Conservation (phyloP, 495 filamentous ascomycete genomes). For the Neurospora terricola region DNA sequence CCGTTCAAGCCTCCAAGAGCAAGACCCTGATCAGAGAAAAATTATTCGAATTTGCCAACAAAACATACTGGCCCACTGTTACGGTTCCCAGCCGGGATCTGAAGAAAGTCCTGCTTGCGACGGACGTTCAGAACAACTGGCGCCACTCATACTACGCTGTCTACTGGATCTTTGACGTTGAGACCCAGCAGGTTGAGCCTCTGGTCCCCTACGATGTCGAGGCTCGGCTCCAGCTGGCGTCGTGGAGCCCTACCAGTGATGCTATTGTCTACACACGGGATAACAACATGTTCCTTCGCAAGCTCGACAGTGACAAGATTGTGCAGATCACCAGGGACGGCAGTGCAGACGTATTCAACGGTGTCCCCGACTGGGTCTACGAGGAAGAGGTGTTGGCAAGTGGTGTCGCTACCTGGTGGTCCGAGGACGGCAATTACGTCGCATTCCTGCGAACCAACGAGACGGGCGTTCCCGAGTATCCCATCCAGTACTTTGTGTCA, state of each 20-base stretch:
- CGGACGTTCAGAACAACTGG: conserved; percentile 66
- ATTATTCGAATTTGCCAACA: conserved; percentile 46
- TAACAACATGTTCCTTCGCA: conserved; percentile 82
- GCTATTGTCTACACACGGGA: conserved; percentile 73
- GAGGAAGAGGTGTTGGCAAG: conserved; percentile 87
- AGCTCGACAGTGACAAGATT: conserved; percentile 45
- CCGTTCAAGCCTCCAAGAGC: conserved; percentile 33
- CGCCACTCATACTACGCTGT: conserved; percentile 73
- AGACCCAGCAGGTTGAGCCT: conserved; percentile 65
- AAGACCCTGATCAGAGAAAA: conserved; percentile 65
- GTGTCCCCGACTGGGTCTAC: conserved; percentile 98
- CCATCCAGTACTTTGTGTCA: conserved; percentile 86
- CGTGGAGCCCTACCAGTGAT: conserved; percentile 83
- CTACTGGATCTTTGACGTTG: conserved; percentile 94
- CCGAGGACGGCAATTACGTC: conserved; percentile 73
- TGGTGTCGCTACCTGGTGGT: conserved; percentile 90
- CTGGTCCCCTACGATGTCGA: conserved; percentile 59
- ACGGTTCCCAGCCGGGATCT: conserved; percentile 75
- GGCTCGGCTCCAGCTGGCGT: conserved; percentile 71
- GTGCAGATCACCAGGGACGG: conserved; percentile 78
- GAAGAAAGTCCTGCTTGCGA: conserved; percentile 72
- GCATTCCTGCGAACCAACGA: conserved; percentile 93
- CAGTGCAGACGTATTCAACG: conserved; percentile 80
- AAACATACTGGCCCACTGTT: conserved; percentile 40
- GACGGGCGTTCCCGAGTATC: conserved; percentile 82